A percentile compares a stretch with the other conserved stretches of the same genome.
These are phyloP conservation scores for Monosporozyma servazzii DNA, from an alignment of 805 yeast species.

Conservation along the genomic window DNA sequence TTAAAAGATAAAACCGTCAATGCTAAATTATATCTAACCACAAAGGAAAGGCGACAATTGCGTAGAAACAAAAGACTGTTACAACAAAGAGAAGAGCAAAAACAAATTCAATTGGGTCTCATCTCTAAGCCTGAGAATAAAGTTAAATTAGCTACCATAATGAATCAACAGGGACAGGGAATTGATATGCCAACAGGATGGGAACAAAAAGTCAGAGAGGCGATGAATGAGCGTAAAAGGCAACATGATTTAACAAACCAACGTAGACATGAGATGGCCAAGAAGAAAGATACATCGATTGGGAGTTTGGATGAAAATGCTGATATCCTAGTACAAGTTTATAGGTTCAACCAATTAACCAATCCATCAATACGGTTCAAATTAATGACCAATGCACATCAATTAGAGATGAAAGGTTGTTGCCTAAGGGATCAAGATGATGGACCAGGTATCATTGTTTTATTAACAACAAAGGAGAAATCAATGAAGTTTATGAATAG, in stretches of 20 bases:
- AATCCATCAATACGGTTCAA: slow-evolving; percentile 66
- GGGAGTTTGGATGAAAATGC: neutral
- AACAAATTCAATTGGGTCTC: slow-evolving; percentile 67
- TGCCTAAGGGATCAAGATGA: slow-evolving; percentile 36
- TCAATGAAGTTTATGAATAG: slow-evolving; percentile 54
- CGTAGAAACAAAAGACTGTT: slow-evolving; percentile 61
- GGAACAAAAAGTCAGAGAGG: slow-evolving; percentile 60
- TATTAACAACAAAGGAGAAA: slow-evolving; percentile 59
- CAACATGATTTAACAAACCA: slow-evolving; percentile 55
- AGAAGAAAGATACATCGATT: slow-evolving; percentile 1
- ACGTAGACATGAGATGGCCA: slow-evolving; percentile 38
- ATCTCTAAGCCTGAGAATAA: slow-evolving; percentile 87
- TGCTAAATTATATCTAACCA: slow-evolving; percentile 55
- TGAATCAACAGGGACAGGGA: slow-evolving; percentile 74
- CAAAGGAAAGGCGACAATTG: slow-evolving; percentile 63
- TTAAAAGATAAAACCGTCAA: slow-evolving; percentile 41
- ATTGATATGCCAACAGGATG: slow-evolving; percentile 83
- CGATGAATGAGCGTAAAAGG: slow-evolving; percentile 52
- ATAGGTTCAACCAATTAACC: slow-evolving; percentile 41
- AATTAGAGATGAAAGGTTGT: slow-evolving; percentile 57
- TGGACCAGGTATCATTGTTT: slow-evolving; percentile 50
- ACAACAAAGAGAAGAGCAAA: slow-evolving; percentile 61
- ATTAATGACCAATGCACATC: slow-evolving; percentile 73
- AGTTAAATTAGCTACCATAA: slow-evolving; percentile 72
- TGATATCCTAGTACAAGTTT: slow-evolving; percentile 38